Evolutionary conservation across 768 basidiomycete genomes (phyloP).

Genomic region (Boletus reticulatus): DNA sequence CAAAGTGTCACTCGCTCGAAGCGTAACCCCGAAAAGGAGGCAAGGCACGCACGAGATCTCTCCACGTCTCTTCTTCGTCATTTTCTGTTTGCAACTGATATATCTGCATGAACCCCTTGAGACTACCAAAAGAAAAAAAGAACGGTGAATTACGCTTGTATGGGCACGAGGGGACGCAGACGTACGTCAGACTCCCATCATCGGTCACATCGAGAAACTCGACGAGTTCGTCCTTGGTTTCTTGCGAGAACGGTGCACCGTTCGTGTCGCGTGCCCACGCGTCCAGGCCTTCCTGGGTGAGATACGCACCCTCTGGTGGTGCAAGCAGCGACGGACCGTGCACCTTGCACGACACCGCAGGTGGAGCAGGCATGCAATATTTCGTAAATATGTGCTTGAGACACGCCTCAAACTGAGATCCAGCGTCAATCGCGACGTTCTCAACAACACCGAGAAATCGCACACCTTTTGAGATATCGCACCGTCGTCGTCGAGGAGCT

Average conservation of each 20-base stretch:
- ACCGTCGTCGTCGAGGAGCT: slow-evolving; percentile 70
- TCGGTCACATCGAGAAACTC: slow-evolving; percentile 76
- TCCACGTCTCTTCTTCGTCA: slow-evolving; percentile 84
- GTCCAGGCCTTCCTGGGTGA: slow-evolving; percentile 62
- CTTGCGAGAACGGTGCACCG: slow-evolving; percentile 73
- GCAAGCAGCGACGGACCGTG: slow-evolving; percentile 35
- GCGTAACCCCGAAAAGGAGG: neutral
- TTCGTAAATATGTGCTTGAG: slow-evolving; percentile 78
- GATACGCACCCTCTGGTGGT: slow-evolving; percentile 53
- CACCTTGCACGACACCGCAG: slow-evolving; percentile 17
- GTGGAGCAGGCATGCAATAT: slow-evolving; percentile 56
- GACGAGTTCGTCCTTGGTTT: slow-evolving; percentile 73
- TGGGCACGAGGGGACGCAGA: slow-evolving; percentile 7
- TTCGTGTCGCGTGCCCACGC: slow-evolving; percentile 80
- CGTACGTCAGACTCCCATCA: slow-evolving; percentile 71
- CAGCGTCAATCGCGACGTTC: neutral
- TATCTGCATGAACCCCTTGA: slow-evolving; percentile 79
- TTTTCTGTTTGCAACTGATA: slow-evolving; percentile 85
- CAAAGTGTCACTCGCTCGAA: slow-evolving; percentile 10
- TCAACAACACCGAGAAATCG: neutral
- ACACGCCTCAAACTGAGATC: slow-evolving; percentile 58
- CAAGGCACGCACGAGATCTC: slow-evolving; percentile 58
- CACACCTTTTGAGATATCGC: slow-evolving; percentile 61
- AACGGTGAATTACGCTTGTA: neutral
- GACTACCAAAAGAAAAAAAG: slow-evolving; percentile 38